phyloP scores from a whole-genome alignment of 2,329 filamentous ascomycete genomes.

The Sporothrix humicola region DNA sequence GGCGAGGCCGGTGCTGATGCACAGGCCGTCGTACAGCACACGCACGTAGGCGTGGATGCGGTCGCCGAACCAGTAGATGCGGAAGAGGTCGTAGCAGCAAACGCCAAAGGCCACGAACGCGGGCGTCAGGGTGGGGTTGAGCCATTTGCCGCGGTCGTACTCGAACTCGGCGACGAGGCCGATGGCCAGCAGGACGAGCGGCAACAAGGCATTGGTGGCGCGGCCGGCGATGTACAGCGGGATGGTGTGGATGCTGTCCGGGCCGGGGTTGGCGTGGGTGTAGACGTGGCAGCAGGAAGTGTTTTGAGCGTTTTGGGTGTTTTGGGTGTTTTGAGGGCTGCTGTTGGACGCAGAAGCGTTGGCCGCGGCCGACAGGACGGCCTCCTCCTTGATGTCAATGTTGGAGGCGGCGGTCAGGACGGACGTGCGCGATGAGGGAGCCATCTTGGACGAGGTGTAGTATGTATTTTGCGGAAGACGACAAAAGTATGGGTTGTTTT shows the following conservation, averaged over 20 bases:
- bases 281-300: background rate
- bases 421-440: background rate
- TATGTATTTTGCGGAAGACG: background rate
- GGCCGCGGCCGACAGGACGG: background rate
- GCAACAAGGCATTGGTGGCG: background rate
- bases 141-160: background rate
- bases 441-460: background rate
- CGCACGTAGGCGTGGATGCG: constrained; percentile 19
- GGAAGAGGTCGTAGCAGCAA: background rate
- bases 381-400: background rate
- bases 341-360: background rate
- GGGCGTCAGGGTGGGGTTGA: constrained; percentile 28
- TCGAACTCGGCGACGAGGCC: background rate
- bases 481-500: background rate
- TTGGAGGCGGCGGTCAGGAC: background rate
- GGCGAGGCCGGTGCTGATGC: constrained; percentile 14
- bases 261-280: background rate
- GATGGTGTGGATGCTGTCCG: background rate
- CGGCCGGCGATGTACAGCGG: constrained; percentile 18
- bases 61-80: background rate
- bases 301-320: too few relatives aligned
- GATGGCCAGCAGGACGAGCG: constrained; percentile 15
- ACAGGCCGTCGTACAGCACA: constrained; percentile 28
- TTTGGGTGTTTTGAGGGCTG: background rate
- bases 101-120: background rate